Conservation (phyloP, 1,284 basidiomycete species). For the Fomitopsis pinicola region DNA sequence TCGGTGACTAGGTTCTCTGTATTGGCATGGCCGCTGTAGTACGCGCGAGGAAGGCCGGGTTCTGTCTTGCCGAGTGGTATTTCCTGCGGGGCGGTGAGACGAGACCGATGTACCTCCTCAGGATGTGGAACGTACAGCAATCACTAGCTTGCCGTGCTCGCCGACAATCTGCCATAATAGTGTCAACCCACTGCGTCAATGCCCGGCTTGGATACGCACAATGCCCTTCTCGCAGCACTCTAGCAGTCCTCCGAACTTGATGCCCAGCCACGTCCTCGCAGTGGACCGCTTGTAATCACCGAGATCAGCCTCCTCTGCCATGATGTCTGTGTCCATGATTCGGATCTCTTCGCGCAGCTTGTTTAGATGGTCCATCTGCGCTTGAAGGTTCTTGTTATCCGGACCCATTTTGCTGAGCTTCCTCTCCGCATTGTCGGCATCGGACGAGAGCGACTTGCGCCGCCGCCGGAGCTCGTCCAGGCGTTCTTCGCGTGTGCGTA, state of each 20-base stretch:
- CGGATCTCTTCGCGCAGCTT: slow-evolving; percentile 77
- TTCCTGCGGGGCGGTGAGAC: slow-evolving; percentile 42
- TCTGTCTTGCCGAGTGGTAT: slow-evolving; percentile 79
- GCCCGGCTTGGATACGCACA: slow-evolving; percentile 32
- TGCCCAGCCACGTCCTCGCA: slow-evolving; percentile 69
- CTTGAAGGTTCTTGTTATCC: slow-evolving; percentile 82
- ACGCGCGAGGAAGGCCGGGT: slow-evolving; percentile 73
- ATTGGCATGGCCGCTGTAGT: slow-evolving; percentile 65
- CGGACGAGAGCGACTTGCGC: slow-evolving; percentile 61
- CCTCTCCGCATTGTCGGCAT: slow-evolving; percentile 86
- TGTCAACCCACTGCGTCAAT: slow-evolving; percentile 3
- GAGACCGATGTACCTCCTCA: slow-evolving; percentile 3
- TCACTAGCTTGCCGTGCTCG: slow-evolving; percentile 76
- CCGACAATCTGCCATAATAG: slow-evolving; percentile 61
- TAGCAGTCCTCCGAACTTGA: slow-evolving; percentile 86
- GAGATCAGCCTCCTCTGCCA: slow-evolving; percentile 78
- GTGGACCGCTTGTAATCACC: slow-evolving; percentile 83
- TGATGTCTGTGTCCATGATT: slow-evolving; percentile 76
- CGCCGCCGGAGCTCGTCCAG: slow-evolving; percentile 76
- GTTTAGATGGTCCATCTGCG: slow-evolving; percentile 76
- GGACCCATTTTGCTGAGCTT: slow-evolving; percentile 89
- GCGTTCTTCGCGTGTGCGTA: slow-evolving; percentile 82
- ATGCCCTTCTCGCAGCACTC: slow-evolving; percentile 85
- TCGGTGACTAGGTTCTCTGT: slow-evolving; percentile 62
- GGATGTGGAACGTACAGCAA: slow-evolving; percentile 44